These are phyloP conservation scores for Trichosporon inkin DNA, from an alignment of 1,284 basidiomycete genomes.

Conservation along the genomic window DNA sequence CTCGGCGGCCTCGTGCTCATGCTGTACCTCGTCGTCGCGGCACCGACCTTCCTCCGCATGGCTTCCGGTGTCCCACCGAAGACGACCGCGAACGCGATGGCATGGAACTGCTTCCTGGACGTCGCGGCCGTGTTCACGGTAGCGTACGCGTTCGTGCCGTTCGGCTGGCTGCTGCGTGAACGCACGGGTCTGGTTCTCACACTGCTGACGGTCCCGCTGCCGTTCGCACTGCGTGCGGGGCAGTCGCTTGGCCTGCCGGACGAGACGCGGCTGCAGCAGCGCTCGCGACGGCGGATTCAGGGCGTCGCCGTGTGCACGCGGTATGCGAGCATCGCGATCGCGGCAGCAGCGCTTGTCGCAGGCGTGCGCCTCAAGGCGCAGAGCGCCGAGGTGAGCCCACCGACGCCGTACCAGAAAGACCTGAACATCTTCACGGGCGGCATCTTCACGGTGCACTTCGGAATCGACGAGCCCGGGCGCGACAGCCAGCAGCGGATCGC, in stretches of 20 bases:
- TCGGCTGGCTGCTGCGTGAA: constrained; percentile 73
- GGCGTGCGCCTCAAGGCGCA: not conserved
- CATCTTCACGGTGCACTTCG: constrained; percentile 91
- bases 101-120: constrained; percentile 63
- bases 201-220: constrained; percentile 26
- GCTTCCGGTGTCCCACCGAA: constrained; percentile 45
- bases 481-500: constrained; percentile 77
- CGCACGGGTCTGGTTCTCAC: constrained; percentile 62
- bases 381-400: constrained; percentile 9
- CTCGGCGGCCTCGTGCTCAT: constrained; percentile 64
- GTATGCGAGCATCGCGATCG: constrained; percentile 37
- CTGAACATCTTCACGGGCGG: constrained; percentile 71
- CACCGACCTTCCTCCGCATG: constrained; percentile 58
- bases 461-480: constrained; percentile 72
- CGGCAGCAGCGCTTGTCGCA: constrained; percentile 18
- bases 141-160: constrained; percentile 91
- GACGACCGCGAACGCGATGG: constrained; percentile 59
- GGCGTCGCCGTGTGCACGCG: constrained; percentile 33
- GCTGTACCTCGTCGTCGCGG: constrained; percentile 63
- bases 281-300: constrained; percentile 21
- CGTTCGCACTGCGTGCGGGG: constrained; percentile 9
- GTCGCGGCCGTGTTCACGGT: constrained; percentile 75
- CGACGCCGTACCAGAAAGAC: constrained; percentile 62
- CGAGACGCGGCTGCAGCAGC: constrained; percentile 16
- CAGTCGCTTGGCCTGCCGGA: constrained; percentile 23